These are phyloP conservation scores for Fusarium sacchari DNA, from an alignment of 2,329 filamentous ascomycete genomes.

Conservation along the genomic window DNA sequence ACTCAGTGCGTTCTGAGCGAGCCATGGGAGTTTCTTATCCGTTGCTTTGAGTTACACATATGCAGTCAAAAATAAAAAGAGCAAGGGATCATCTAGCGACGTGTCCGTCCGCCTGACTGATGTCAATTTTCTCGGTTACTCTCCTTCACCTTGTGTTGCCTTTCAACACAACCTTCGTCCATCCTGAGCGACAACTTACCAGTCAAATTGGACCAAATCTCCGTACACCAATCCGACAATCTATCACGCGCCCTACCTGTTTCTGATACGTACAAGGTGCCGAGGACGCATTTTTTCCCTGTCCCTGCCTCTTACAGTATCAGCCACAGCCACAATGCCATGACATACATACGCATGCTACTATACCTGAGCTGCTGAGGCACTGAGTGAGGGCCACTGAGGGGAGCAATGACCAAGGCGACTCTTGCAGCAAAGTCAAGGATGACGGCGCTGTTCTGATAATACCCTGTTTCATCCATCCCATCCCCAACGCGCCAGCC, in stretches of 20 bases:
- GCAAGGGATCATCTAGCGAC: not conserved
- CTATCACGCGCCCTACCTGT: constrained; percentile 12
- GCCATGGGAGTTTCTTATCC: not conserved
- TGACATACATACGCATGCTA: too few species aligned
- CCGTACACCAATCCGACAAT: constrained; percentile 15
- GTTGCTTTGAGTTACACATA: constrained; percentile 11
- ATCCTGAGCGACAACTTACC: constrained; percentile 4
- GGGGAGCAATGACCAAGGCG: not conserved
- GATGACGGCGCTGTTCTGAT: constrained; percentile 18
- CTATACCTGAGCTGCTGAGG: not conserved
- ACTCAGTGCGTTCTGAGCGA: not conserved
- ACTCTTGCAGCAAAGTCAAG: constrained; percentile 1
- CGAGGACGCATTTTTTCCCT: not conserved
- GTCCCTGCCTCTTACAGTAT: constrained; percentile 7
- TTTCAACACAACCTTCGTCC: constrained; percentile 1
- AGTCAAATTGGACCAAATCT: not conserved
- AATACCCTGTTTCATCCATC: constrained; percentile 37
- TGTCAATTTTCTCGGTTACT: not conserved
- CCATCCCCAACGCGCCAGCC: constrained; percentile 34
- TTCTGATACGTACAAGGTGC: not conserved
- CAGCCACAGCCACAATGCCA: constrained; percentile 31
- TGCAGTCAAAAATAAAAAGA: not conserved
- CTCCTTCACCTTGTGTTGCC: constrained; percentile 5
- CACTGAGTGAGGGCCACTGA: not conserved
- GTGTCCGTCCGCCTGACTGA: constrained; percentile 12